A percentile compares a stretch with the other conserved stretches of the same genome.
Evolutionary conservation across 352 stramenopile genomes (phyloP).

Genomic region (Phytophthora pistaciae): DNA sequence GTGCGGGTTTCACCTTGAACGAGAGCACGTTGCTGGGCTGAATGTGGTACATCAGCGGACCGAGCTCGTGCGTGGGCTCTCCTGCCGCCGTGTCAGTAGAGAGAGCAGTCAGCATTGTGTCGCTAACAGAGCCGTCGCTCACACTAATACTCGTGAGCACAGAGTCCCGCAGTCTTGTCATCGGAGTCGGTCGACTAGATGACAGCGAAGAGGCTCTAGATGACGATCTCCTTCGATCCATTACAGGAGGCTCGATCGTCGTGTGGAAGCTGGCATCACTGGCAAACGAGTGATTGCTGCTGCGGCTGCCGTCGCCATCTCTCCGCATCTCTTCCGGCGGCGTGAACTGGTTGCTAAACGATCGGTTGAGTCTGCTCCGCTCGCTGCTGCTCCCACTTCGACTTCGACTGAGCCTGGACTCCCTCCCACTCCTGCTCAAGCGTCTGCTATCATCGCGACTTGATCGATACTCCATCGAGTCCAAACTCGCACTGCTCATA

Average conservation of each 20-base stretch:
- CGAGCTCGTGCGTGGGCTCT: slow-evolving; percentile 15
- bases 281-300: slow-evolving; percentile 24
- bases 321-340: slow-evolving; percentile 17
- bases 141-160: slow-evolving; percentile 33
- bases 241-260: slow-evolving; percentile 12
- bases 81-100: slow-evolving; percentile 19
- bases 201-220: slow-evolving; percentile 6
- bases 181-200: slow-evolving; percentile 11
- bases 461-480: slow-evolving; percentile 20
- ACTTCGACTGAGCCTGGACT: slow-evolving; percentile 25
- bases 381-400: slow-evolving; percentile 16
- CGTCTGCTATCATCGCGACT: slow-evolving; percentile 28
- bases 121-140: slow-evolving; percentile 29
- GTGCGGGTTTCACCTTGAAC: slow-evolving; percentile 49
- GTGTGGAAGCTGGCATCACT: slow-evolving; percentile 33
- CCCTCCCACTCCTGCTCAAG: slow-evolving; percentile 31
- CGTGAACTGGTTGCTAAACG: slow-evolving; percentile 33
- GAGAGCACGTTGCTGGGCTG: slow-evolving; percentile 53
- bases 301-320: slow-evolving; percentile 8
- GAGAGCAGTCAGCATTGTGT: slow-evolving; percentile 40
- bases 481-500: slow-evolving; percentile 32
- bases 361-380: slow-evolving; percentile 5
- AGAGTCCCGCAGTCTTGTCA: slow-evolving; percentile 20
- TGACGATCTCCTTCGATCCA: slow-evolving; percentile 9
- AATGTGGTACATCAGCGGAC: slow-evolving; percentile 48